Percentiles rank a stretch among this genome's conserved stretches.
Evolutionary conservation across 1,139 yeast species (phyloP).

Genomic region (Suhomyces maxii): DNA sequence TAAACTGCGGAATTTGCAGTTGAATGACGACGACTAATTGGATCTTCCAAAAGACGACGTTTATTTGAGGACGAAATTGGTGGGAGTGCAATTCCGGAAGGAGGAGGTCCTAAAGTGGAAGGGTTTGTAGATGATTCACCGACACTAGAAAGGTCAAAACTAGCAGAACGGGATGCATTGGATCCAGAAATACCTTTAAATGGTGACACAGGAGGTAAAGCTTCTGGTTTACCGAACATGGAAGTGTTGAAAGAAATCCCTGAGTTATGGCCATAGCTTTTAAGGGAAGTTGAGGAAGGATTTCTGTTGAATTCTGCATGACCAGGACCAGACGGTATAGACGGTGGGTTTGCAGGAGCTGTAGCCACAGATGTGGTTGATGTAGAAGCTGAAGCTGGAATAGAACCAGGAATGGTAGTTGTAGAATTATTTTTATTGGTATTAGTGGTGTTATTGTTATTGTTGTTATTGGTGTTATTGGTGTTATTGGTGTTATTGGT

Average conservation of each 20-base stretch:
- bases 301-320: slow-evolving; percentile 3
- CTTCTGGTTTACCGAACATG: slow-evolving; percentile 30
- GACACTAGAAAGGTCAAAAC: slow-evolving; percentile 31
- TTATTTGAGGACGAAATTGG: slow-evolving; percentile 17
- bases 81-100: slow-evolving; percentile 12
- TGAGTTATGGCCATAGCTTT: background rate
- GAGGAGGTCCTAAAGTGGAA: slow-evolving; percentile 12
- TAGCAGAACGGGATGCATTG: slow-evolving; percentile 27
- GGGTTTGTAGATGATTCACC: slow-evolving; percentile 4
- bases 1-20: slow-evolving; percentile 14
- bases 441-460: no score
- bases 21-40: slow-evolving; percentile 18
- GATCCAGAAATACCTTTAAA: slow-evolving; percentile 11
- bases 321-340: no score
- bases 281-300: background rate
- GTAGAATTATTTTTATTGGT: background rate
- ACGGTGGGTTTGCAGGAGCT: slow-evolving; percentile 4
- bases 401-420: background rate
- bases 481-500: no score
- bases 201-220: slow-evolving; percentile 4
- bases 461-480: no score
- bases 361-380: slow-evolving; percentile 14
- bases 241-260: slow-evolving; percentile 40
- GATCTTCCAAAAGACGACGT: slow-evolving; percentile 19
- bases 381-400: background rate